Evolutionary conservation across 306 rosid species (phyloP).

Genomic region (Malus orientalis): DNA sequence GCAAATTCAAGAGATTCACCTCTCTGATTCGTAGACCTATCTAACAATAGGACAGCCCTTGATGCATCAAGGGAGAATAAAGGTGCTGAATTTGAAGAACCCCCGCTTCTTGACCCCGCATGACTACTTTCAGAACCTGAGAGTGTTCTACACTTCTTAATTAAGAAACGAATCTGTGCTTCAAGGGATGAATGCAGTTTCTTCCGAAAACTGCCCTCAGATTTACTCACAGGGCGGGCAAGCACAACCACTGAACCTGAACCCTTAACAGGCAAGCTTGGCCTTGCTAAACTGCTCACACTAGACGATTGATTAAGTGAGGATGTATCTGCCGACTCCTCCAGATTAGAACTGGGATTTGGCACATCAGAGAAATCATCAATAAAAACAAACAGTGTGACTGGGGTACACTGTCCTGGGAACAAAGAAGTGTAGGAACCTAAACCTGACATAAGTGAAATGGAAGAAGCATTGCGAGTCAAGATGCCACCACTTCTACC

Average conservation of each 20-base stretch:
- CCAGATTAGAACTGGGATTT: slow-evolving; percentile 42
- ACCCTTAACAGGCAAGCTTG: slow-evolving; percentile 58
- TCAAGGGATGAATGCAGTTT: slow-evolving; percentile 82
- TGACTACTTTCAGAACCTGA: slow-evolving; percentile 66
- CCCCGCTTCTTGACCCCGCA: slow-evolving; percentile 54
- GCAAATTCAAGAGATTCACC: slow-evolving; percentile 79
- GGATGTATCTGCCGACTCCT: slow-evolving; percentile 48
- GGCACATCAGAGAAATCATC: slow-evolving; percentile 62
- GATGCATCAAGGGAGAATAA: slow-evolving; percentile 87
- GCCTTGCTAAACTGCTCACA: slow-evolving; percentile 39
- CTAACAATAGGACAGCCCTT: slow-evolving; percentile 68
- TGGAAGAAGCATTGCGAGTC: slow-evolving; percentile 52
- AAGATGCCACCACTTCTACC: slow-evolving; percentile 54
- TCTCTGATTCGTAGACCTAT: slow-evolving; percentile 44
- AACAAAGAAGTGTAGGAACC: slow-evolving; percentile 86
- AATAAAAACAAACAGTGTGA: slow-evolving; percentile 63
- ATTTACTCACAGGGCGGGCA: slow-evolving; percentile 73
- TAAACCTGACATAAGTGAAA: slow-evolving; percentile 81
- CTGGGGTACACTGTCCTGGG: slow-evolving; percentile 94
- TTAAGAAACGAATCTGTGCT: slow-evolving; percentile 71
- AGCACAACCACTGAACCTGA: slow-evolving; percentile 84
- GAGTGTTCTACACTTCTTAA: slow-evolving; percentile 70
- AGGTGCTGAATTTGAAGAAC: slow-evolving; percentile 44
- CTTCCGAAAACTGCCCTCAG: slow-evolving; percentile 76
- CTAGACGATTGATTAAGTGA: slow-evolving; percentile 47